Conservation (phyloP, 2,329 filamentous ascomycete species). For the Pyricularia sp. region DNA sequence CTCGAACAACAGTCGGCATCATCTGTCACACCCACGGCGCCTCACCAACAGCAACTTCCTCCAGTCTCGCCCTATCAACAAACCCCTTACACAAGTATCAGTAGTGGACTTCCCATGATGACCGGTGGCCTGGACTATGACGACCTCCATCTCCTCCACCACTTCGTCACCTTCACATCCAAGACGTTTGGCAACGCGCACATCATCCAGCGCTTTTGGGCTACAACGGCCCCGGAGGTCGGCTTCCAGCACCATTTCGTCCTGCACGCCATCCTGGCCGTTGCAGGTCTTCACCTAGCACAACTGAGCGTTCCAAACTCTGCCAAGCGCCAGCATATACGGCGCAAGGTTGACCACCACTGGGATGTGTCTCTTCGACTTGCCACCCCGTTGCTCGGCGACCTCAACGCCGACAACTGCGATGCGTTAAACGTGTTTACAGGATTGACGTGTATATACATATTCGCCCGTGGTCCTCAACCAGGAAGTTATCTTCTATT, state of each 20-base stretch:
- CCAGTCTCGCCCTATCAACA: neutral
- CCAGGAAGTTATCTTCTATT: slow-evolving; percentile 17
- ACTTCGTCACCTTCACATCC: slow-evolving; percentile 35
- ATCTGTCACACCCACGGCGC: neutral
- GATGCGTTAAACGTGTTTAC: slow-evolving; percentile 17
- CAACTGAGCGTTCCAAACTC: slow-evolving; percentile 13
- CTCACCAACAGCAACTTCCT: neutral
- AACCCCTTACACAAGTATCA: neutral
- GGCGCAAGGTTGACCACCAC: slow-evolving; percentile 3
- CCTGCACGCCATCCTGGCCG: slow-evolving; percentile 32
- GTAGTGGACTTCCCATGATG: neutral
- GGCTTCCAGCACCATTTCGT: slow-evolving; percentile 33
- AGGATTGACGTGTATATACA: slow-evolving; percentile 19
- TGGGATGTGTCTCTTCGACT: slow-evolving; percentile 3
- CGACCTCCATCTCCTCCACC: slow-evolving; percentile 39
- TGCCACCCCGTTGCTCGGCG: slow-evolving; percentile 10
- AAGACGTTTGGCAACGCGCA: slow-evolving; percentile 30
- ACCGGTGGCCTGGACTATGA: slow-evolving; percentile 1
- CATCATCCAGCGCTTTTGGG: slow-evolving; percentile 30
- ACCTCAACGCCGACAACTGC: slow-evolving; percentile 11
- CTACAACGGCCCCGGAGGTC: slow-evolving; percentile 30
- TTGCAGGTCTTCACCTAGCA: slow-evolving; percentile 36
- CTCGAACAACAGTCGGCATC: neutral
- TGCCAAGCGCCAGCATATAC: neutral
- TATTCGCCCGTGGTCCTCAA: slow-evolving; percentile 17